Base-by-base conservation (phyloP, 2,329 filamentous ascomycete species). In the Arthrobotrys musiformis region DNA sequence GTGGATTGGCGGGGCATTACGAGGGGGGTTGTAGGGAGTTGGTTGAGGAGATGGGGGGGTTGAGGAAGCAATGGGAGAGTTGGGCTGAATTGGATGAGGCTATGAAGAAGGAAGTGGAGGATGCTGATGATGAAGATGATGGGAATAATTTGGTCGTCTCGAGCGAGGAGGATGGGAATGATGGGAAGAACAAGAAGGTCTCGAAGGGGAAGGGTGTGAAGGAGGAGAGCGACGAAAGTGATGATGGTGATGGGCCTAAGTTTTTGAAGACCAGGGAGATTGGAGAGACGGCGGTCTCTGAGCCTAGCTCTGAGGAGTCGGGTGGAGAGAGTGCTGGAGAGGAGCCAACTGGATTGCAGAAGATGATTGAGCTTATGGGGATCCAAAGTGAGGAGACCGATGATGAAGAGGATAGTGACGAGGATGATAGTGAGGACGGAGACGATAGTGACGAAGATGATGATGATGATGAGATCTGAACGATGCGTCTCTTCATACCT, bases 1-100 rank as follows among this genome's bases (percentile, higher is more conserved):
- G 66, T 30, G 46, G 28, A 17, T n/a, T 77, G 15, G 48, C 64
- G 0, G 6, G 15, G 3, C 73, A 77, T 42, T 77, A 77, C 28
- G 73, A 77, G 44, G 19, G 6, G 6, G 73, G 66, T 11, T 77
- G 73, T 19, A 50, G 35, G 19, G 8, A 11, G 13, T 7, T 42
- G 3, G 17, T 56, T 48, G 42, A 60, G 0, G 9, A 30, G 35
- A 48, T 35, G 56, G 19, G n/a, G 28, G 58, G 30, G 1, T 48
- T 75, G 70, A 68, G 19, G 44, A 42, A 67, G 52, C 48, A 60
- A 17, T 33, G 15, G 33, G 42, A 40, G 9, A 26, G 30, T 52
- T 58, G 54, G 67, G 33, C 48, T 24, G 37, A 61, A 30, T 8
- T 40, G n/a, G 67, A 62, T 15, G 44, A 28, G 33, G 44, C 42